These are phyloP conservation scores for Coix lacrymajobi DNA, from an alignment of 176 grass and related monocot genomes.

Conservation along the genomic window DNA sequence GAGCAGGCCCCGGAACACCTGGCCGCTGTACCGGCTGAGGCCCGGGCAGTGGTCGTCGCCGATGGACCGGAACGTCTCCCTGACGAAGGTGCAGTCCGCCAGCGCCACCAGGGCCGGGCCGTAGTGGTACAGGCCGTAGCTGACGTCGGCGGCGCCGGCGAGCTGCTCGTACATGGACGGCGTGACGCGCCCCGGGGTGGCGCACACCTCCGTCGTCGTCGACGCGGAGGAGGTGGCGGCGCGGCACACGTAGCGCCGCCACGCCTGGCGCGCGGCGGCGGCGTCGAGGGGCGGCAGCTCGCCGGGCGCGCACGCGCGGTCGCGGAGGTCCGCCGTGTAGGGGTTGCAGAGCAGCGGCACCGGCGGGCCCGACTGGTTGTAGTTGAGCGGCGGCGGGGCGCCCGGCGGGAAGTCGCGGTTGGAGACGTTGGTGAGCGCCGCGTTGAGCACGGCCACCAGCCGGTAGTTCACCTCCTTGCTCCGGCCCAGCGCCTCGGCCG, in stretches of 20 bases:
- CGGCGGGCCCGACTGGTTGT: constrained; percentile 50
- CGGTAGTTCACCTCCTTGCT: constrained; percentile 59
- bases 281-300: constrained; percentile 29
- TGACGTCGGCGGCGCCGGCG: constrained; percentile 31
- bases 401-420: constrained; percentile 25
- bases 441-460: constrained; percentile 49
- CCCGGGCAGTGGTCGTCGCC: constrained; percentile 41
- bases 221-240: neutral
- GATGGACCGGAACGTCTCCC: constrained; percentile 42
- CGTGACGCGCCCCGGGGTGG: constrained; percentile 26
- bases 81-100: constrained; percentile 49
- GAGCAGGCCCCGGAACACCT: constrained; percentile 44
- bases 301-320: constrained; percentile 25
- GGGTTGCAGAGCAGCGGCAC: constrained; percentile 56
- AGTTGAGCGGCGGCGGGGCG: constrained; percentile 9
- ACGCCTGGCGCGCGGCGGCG: constrained; percentile 13
- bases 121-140: constrained; percentile 45
- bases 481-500: constrained; percentile 38
- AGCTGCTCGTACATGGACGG: constrained; percentile 43
- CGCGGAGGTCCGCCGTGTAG: constrained; percentile 27
- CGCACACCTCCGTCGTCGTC: constrained; percentile 4
- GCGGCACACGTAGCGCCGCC: constrained; percentile 19
- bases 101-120: constrained; percentile 28
- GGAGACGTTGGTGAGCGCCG: constrained; percentile 32
- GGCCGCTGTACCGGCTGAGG: constrained; percentile 31